These are phyloP conservation scores for Alternaria infectoria DNA, from an alignment of 2,329 filamentous ascomycete species.

Conservation along the genomic window DNA sequence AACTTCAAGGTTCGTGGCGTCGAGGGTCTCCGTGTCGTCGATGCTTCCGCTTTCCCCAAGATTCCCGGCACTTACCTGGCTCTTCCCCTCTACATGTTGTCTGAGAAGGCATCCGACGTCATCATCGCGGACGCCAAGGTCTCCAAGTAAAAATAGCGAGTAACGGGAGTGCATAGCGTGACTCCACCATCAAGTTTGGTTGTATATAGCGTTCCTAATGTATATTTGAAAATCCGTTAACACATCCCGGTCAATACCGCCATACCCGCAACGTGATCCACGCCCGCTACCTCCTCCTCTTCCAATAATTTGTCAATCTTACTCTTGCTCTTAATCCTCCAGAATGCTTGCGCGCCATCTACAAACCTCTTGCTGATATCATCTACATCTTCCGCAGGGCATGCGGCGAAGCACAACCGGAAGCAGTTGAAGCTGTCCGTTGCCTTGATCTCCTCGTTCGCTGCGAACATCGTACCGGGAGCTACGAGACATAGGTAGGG, in stretches of 20 bases:
- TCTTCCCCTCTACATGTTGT: constrained; percentile 61
- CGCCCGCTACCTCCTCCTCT: constrained; percentile 35
- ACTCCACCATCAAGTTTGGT: neutral
- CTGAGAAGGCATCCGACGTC: constrained; percentile 67
- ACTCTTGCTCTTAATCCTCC: constrained; percentile 71
- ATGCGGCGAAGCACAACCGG: constrained; percentile 84
- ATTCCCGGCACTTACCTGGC: constrained; percentile 61
- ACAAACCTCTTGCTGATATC: constrained; percentile 68
- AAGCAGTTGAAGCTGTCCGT: constrained; percentile 73
- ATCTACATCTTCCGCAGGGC: constrained; percentile 72
- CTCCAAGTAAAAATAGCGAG: neutral
- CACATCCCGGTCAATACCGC: constrained; percentile 42
- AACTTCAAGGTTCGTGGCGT: constrained; percentile 62
- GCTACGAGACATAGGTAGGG: constrained; percentile 73
- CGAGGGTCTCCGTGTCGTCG: constrained; percentile 59
- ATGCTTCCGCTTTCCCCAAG: constrained; percentile 39
- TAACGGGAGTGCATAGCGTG: neutral
- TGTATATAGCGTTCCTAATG: neutral
- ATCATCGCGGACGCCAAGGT: constrained; percentile 50
- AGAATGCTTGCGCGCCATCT: constrained; percentile 75
- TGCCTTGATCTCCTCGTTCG: constrained; percentile 65
- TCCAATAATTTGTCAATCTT: constrained; percentile 69
- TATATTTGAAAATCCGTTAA: constrained; percentile 9
- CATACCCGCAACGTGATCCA: constrained; percentile 31
- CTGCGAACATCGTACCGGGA: constrained; percentile 76